phyloP scores from a whole-genome alignment of 2,329 filamentous ascomycete genomes.

The Talaromyces islandicus region DNA sequence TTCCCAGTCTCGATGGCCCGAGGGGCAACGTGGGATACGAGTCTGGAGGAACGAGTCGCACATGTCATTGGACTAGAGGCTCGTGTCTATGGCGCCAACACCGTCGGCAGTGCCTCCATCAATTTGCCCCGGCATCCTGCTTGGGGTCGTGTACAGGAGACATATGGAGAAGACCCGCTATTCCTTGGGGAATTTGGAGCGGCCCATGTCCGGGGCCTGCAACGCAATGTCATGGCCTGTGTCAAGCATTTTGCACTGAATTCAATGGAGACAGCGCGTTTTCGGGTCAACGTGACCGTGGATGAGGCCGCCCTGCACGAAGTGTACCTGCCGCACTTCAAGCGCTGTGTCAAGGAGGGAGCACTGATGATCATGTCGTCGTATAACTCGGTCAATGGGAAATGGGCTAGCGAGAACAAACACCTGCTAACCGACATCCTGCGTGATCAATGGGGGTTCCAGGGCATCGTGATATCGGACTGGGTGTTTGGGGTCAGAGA shows the following conservation, averaged over 20 bases:
- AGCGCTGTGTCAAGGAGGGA: too few species aligned
- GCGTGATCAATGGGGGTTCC: slow-evolving; percentile 38
- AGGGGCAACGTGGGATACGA: slow-evolving; percentile 71
- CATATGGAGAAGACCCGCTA: slow-evolving; percentile 75
- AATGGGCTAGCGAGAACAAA: slow-evolving; percentile 5
- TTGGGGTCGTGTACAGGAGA: slow-evolving; percentile 78
- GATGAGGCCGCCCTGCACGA: neutral
- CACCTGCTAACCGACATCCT: slow-evolving; percentile 26
- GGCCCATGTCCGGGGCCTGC: slow-evolving; percentile 65
- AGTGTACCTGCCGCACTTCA: neutral
- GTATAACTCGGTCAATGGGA: slow-evolving; percentile 7
- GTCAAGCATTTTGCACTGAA: slow-evolving; percentile 53
- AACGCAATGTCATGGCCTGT: slow-evolving; percentile 68
- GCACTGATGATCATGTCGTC: too few species aligned
- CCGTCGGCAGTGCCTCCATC: slow-evolving; percentile 70
- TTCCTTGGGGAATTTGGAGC: slow-evolving; percentile 69
- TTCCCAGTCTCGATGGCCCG: slow-evolving; percentile 74
- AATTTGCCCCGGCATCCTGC: slow-evolving; percentile 77
- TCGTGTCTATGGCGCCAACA: slow-evolving; percentile 66
- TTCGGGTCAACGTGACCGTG: too few species aligned
- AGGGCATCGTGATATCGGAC: slow-evolving; percentile 25
- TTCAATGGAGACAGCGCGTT: too few species aligned
- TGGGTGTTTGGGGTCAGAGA: slow-evolving; percentile 26
- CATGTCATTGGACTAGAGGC: slow-evolving; percentile 64
- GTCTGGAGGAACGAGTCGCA: slow-evolving; percentile 63